phyloP scores from a whole-genome alignment of 352 stramenopile species.

The Globisporangium polare region DNA sequence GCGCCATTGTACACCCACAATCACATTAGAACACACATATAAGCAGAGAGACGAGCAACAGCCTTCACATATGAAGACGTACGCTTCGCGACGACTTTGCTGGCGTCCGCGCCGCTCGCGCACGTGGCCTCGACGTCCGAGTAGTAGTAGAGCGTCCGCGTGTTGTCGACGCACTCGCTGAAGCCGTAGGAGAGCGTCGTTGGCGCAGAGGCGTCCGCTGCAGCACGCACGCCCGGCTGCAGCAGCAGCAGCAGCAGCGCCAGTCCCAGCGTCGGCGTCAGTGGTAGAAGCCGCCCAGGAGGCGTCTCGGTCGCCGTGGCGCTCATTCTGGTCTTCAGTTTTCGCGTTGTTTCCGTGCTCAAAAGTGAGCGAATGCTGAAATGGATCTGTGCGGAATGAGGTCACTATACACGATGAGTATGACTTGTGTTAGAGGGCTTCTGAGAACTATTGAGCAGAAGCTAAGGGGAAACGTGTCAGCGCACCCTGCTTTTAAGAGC shows the following conservation, averaged over 20 bases:
- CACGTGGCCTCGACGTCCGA: constrained; percentile 49
- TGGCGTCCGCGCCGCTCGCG: constrained; percentile 23
- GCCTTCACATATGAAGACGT: constrained; percentile 14
- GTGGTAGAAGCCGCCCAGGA: not conserved
- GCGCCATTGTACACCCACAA: not conserved
- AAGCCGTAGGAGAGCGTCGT: constrained; percentile 60
- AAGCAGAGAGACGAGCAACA: not conserved
- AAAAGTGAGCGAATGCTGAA: not conserved
- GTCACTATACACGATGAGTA: not conserved
- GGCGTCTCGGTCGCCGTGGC: not conserved
- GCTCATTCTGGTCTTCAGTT: not conserved
- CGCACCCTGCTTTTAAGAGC: no score
- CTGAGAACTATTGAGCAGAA: not conserved
- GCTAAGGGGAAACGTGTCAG: no score
- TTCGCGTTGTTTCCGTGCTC: not conserved
- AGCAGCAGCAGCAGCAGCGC: not conserved
- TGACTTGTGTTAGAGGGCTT: not conserved
- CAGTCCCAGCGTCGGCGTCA: not conserved
- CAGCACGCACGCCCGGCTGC: not conserved
- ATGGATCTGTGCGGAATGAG: not conserved
- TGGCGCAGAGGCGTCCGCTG: not conserved
- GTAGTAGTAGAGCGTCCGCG: constrained; percentile 76
- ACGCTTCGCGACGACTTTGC: constrained; percentile 46
- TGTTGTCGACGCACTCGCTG: constrained; percentile 74
- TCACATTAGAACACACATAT: not conserved